Percentiles rank a stretch among this genome's conserved stretches.
These are phyloP conservation scores for Chytridium lagenaria DNA, from an alignment of 371 early-diverging fungal species.

Conservation along the genomic window DNA sequence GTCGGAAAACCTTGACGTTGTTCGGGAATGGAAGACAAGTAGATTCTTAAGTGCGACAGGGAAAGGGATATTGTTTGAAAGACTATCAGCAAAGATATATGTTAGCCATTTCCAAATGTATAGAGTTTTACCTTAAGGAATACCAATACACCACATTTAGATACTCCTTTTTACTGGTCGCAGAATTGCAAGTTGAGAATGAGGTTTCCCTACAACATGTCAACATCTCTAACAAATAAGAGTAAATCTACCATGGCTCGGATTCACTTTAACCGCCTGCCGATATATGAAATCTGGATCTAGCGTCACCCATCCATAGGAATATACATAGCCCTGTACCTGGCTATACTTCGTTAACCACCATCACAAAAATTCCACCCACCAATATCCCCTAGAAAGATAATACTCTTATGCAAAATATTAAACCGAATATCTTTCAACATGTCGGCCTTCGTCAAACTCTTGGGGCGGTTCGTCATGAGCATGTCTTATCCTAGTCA, in stretches of 20 bases:
- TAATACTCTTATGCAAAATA: background rate
- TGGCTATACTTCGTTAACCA: background rate
- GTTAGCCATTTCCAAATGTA: background rate
- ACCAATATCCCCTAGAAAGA: slow-evolving; percentile 19
- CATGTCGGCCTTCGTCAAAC: too few relatives aligned
- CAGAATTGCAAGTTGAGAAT: slow-evolving; percentile 44
- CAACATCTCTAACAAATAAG: background rate
- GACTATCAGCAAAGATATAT: slow-evolving; percentile 24
- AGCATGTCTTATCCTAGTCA: background rate
- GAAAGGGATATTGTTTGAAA: slow-evolving; percentile 33
- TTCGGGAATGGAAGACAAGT: slow-evolving; percentile 26
- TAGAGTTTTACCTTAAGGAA: slow-evolving; percentile 33
- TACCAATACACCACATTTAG: slow-evolving; percentile 44
- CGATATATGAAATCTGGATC: slow-evolving; percentile 24
- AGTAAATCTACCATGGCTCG: slow-evolving; percentile 30
- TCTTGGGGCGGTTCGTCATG: too few relatives aligned
- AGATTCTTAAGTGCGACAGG: slow-evolving; percentile 39
- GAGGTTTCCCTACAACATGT: slow-evolving; percentile 35
- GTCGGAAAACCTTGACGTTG: slow-evolving; percentile 4
- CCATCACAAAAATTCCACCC: background rate
- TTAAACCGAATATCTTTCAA: slow-evolving; percentile 1
- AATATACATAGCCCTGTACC: background rate
- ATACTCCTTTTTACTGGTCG: slow-evolving; percentile 29
- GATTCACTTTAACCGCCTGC: slow-evolving; percentile 39
- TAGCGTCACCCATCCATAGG: background rate